Evolutionary conservation across 116 monocot species (phyloP).

Genomic region (Zostera marina): DNA sequence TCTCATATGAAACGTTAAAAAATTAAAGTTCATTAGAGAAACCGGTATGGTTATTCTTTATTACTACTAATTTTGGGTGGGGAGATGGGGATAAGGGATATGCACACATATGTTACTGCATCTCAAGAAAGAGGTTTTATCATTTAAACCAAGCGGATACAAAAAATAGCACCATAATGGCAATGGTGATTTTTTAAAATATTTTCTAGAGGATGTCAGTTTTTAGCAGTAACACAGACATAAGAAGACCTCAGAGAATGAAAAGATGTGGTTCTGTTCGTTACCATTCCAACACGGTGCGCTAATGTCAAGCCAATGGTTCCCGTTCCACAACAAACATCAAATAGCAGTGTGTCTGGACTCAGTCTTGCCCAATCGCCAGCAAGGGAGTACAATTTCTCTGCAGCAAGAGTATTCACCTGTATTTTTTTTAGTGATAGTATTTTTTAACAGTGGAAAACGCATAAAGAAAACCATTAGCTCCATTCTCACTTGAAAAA

Average conservation of each 20-base stretch:
- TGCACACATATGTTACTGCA: too few species aligned
- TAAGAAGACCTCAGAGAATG: background rate
- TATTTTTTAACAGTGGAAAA: background rate
- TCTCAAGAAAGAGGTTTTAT: too few species aligned
- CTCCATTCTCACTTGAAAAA: conserved; percentile 66
- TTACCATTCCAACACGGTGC: conserved; percentile 91
- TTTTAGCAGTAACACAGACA: background rate
- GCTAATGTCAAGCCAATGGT: conserved; percentile 93
- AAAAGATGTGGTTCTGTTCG: background rate
- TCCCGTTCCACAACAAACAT: conserved; percentile 94
- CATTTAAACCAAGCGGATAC: too few species aligned
- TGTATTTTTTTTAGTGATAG: conserved; percentile 11
- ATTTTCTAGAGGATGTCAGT: too few species aligned
- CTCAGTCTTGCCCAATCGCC: conserved; percentile 80
- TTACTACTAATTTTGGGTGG: too few species aligned
- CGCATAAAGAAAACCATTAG: background rate
- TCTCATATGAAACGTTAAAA: too few species aligned
- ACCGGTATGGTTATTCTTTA: too few species aligned
- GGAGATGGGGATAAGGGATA: too few species aligned
- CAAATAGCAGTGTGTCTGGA: conserved; percentile 83
- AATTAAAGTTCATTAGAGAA: too few species aligned
- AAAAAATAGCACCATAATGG: too few species aligned
- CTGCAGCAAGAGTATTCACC: conserved; percentile 99
- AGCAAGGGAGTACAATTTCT: conserved; percentile 79
- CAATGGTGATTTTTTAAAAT: too few species aligned